These are phyloP conservation scores for Coniosporium tulheliwenetii DNA, from an alignment of 2,329 filamentous ascomycete genomes.

Conservation along the genomic window DNA sequence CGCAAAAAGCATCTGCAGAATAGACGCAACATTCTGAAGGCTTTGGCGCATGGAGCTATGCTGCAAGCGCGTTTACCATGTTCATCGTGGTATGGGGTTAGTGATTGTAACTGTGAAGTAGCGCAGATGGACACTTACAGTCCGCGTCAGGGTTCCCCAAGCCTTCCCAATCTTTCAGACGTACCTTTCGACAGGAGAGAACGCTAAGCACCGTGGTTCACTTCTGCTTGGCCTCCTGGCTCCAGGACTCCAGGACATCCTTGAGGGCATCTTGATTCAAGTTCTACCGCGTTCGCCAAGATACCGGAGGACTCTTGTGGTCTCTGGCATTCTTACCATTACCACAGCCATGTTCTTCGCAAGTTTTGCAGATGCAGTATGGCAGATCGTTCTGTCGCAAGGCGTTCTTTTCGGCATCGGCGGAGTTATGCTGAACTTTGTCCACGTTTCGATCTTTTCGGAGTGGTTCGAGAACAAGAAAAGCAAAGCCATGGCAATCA, in stretches of 20 bases:
- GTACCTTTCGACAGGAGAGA: too few species aligned
- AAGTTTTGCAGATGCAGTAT: conserved; percentile 2
- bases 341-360: conserved; percentile 3
- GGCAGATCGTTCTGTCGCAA: neutral
- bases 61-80: too few species aligned
- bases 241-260: conserved; percentile 2
- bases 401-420: neutral
- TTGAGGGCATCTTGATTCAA: conserved; percentile 4
- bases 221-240: too few species aligned
- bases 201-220: too few species aligned
- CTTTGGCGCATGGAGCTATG: too few species aligned
- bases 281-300: conserved; percentile 3
- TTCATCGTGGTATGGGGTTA: too few species aligned
- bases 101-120: too few species aligned
- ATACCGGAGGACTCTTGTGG: conserved; percentile 3
- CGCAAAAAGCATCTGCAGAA: too few species aligned
- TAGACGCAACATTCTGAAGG: too few species aligned
- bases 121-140: too few species aligned
- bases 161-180: too few species aligned
- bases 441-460: neutral
- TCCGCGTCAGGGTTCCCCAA: too few species aligned
- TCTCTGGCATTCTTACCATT: conserved; percentile 3
- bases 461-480: neutral
- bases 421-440: neutral
- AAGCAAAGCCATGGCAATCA: neutral